Evolutionary conservation across 768 basidiomycete genomes (phyloP), one percentile per base, ranked within the genome.

Genomic region (Pisolithus sp.): DNA sequence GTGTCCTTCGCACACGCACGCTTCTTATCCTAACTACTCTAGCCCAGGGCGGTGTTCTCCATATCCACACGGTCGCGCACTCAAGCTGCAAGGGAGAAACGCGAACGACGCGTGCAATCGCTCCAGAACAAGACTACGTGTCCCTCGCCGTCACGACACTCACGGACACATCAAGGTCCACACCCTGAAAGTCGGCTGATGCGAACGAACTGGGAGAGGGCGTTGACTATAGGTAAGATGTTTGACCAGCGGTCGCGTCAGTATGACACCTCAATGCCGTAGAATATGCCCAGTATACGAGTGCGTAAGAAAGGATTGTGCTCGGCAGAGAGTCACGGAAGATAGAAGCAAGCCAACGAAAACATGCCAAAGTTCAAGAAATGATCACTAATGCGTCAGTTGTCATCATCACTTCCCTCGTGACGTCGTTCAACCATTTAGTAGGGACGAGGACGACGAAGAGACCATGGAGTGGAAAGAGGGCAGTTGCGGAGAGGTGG

Each of bases 221-320:
- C 2, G 91, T 92, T 37, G 91, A 93, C 56, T 90, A 90, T 90
- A 59, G 39, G 78, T 64, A 18, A 46, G 45, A 51, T 20, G 23
- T n/a, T 49, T 13, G n/a, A 2, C 9, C 20, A 23, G 18, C 31
- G 28, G n/a, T 3, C 34, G 34, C 49, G 54, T 54, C 53, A 37
- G 10, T 49, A 17, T 52, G 55, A 57, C 54, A 52, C 52, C 38
- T 43, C 31, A 42, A 48, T 40, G 41, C 15, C 38, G 42, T 56
- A 93, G 91, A 93, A 59, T 90, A 78, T 62, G 85, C 91, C 5
- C 89, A 92, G 62, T 93, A 83, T 59, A 93, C 91, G 1, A 89
- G 83, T 59, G 90, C 91, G 0, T 83, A 89, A 67, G 90, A 92
- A 56, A 76, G 91, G 31, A 89, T 93, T 48, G 87, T 90, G 0